phyloP scores from a whole-genome alignment of 495 filamentous ascomycete genomes.

The Neurospora sp. region DNA sequence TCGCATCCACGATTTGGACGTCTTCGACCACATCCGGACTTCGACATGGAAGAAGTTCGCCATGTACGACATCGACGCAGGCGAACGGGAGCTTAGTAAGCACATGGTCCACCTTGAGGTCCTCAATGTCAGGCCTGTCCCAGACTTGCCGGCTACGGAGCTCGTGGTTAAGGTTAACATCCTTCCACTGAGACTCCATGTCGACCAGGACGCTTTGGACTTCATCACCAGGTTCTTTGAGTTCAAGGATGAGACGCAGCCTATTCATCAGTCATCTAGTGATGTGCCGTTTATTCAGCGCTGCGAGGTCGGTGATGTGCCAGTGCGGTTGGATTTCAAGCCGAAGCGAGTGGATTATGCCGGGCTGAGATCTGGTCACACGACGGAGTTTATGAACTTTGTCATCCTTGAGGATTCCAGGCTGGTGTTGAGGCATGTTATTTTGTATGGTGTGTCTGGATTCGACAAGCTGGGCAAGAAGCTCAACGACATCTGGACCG shows the following conservation, averaged over 20 bases:
- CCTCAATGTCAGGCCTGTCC: conserved; percentile 74
- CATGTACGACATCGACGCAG: conserved; percentile 81
- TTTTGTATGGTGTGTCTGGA: conserved; percentile 83
- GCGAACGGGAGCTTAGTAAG: conserved; percentile 69
- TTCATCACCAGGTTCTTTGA: conserved; percentile 97
- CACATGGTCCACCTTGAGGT: conserved; percentile 87
- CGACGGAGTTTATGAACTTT: conserved; percentile 99
- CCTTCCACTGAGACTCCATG: conserved; percentile 81
- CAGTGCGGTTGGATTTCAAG: conserved; percentile 88
- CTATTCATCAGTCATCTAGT: conserved; percentile 40
- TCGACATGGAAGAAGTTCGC: conserved; percentile 98
- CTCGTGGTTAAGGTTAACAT: conserved; percentile 78
- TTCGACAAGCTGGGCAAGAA: conserved; percentile 81
- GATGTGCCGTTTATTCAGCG: conserved; percentile 87
- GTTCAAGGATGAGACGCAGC: conserved; percentile 73
- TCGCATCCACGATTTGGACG: conserved; percentile 69
- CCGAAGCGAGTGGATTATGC: conserved; percentile 94
- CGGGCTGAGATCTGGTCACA: conserved; percentile 91
- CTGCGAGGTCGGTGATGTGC: conserved; percentile 74
- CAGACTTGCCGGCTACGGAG: conserved; percentile 78
- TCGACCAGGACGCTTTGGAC: conserved; percentile 96
- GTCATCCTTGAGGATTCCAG: conserved; percentile 82
- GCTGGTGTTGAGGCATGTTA: conserved; percentile 77
- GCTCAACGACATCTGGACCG: conserved; percentile 96
- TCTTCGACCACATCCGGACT: conserved; percentile 89